A percentile compares a stretch with the other conserved stretches of the same genome.
phyloP scores from a whole-genome alignment of 2,329 filamentous ascomycete genomes.

The Fusarium metavorans region DNA sequence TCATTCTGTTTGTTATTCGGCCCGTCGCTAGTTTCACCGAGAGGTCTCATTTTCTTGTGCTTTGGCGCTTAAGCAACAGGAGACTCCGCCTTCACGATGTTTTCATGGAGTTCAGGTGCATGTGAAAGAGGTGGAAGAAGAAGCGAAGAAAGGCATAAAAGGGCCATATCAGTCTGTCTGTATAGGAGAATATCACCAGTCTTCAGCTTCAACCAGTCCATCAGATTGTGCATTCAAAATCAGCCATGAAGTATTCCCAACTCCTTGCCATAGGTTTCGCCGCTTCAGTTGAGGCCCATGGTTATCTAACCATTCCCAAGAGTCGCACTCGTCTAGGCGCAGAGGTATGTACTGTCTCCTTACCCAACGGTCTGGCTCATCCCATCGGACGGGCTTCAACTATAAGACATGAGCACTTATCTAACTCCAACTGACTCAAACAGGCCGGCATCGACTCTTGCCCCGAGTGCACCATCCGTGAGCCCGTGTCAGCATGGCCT shows the following conservation, averaged over 20 bases:
- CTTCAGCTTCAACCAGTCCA: background rate
- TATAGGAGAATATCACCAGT: background rate
- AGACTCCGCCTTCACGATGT: background rate
- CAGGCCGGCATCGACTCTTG: conserved; percentile 62
- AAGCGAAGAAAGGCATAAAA: background rate
- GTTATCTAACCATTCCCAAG: conserved; percentile 15
- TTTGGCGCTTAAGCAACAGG: background rate
- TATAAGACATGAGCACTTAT: background rate
- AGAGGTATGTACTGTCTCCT: background rate
- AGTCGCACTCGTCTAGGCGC: conserved; percentile 9
- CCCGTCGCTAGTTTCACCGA: background rate
- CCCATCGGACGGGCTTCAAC: no score
- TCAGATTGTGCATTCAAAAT: background rate
- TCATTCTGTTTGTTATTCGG: background rate
- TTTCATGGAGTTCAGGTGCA: background rate
- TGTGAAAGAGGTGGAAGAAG: background rate
- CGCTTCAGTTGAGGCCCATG: background rate
- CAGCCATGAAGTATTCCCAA: background rate
- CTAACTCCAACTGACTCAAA: background rate
- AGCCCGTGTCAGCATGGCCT: conserved; percentile 63
- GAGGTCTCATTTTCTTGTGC: background rate
- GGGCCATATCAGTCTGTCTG: background rate
- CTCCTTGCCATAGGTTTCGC: background rate
- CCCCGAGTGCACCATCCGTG: conserved; percentile 66
- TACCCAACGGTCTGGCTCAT: no score